Evolutionary conservation across 2,329 filamentous ascomycete species (phyloP), one percentile per base, ranked within the genome.

Genomic region (Biscogniauxia marginata): DNA sequence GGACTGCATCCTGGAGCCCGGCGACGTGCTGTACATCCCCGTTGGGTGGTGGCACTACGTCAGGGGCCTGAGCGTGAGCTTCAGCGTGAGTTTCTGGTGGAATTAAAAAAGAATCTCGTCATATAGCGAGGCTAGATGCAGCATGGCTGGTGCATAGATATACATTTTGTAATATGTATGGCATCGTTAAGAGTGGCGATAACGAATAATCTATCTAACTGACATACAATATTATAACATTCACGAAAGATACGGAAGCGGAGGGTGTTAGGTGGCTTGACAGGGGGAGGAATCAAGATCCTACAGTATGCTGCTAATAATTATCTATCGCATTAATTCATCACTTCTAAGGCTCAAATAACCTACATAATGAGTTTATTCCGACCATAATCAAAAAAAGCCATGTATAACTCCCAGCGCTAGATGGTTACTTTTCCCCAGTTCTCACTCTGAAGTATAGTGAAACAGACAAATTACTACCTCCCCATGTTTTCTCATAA

Each of bases 41-140:
- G 81, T 91, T 4, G 95, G 93, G 0, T 99, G 95, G 93, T 99
- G 95, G 95, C 95, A 99, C 77, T 98, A 97, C 73, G 90, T 98
- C 3, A 81, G 90, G 57, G 91, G 91, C 50, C 70, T 98, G 67
- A 91, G 85, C 55, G 84, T 90, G 19, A 96, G 93, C 69, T 93
- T 96, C 68, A 97, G 93, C 64, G 92, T 98, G 11, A 97, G 92
- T 69, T 98, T 97, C 69, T 99, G 95, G 95, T 99, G 91, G 89
- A 89, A 90, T 62, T 83, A 55, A 72, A 16, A 8, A n/a, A 7
- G 18, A 7, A 13, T 46, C 21, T 46, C n/a, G 45, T 18, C 7
- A 3, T 21, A 9, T 11, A 39, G 2, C 7, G 30, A 5, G 30
- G 9, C 1, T 16, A n/a, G n/a, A n/a, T n/a, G n/a, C n/a, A n/a